Percentiles rank a stretch among this genome's conserved stretches.
phyloP scores from a whole-genome alignment of 1,284 basidiomycete species.

The Pascua guehoae region DNA sequence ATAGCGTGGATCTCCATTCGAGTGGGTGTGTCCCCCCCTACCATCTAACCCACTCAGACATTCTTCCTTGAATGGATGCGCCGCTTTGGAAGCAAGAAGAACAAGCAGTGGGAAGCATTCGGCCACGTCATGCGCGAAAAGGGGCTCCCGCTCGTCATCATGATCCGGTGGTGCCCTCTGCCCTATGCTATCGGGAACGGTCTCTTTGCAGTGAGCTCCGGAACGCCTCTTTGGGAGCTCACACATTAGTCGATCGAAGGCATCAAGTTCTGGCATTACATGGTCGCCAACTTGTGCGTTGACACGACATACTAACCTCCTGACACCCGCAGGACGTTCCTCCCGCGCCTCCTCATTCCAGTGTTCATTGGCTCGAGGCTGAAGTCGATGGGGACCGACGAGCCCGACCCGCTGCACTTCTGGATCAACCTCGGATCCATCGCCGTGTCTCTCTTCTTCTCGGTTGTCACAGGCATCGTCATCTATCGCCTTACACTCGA shows the following conservation, averaged over 20 bases:
- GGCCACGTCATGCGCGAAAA: slow-evolving; percentile 47
- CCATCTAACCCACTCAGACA: slow-evolving; percentile 19
- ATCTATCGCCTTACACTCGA: slow-evolving; percentile 47
- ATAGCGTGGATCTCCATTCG: slow-evolving; percentile 44
- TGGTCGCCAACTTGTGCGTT: slow-evolving; percentile 44
- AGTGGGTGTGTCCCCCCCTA: slow-evolving; percentile 20
- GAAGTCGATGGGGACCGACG: slow-evolving; percentile 28
- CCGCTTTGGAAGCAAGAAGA: slow-evolving; percentile 29
- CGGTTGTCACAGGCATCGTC: slow-evolving; percentile 36
- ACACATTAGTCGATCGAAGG: slow-evolving; percentile 41
- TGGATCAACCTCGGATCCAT: slow-evolving; percentile 48
- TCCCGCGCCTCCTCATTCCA: slow-evolving; percentile 42
- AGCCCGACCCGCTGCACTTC: slow-evolving; percentile 36
- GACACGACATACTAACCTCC: neutral
- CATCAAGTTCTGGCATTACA: slow-evolving; percentile 44
- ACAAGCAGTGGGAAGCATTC: slow-evolving; percentile 48
- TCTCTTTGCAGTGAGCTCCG: slow-evolving; percentile 45
- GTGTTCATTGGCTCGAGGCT: slow-evolving; percentile 49
- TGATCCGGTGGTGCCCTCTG: slow-evolving; percentile 49
- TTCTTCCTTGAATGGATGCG: slow-evolving; percentile 46
- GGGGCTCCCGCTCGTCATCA: slow-evolving; percentile 44
- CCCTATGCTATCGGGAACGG: slow-evolving; percentile 49
- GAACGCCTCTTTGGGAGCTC: neutral
- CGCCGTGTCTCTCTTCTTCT: slow-evolving; percentile 29
- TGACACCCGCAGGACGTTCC: slow-evolving; percentile 24